Conservation (phyloP, 1,139 yeast genomes). For the Pneumocystis oryctolagi region DNA sequence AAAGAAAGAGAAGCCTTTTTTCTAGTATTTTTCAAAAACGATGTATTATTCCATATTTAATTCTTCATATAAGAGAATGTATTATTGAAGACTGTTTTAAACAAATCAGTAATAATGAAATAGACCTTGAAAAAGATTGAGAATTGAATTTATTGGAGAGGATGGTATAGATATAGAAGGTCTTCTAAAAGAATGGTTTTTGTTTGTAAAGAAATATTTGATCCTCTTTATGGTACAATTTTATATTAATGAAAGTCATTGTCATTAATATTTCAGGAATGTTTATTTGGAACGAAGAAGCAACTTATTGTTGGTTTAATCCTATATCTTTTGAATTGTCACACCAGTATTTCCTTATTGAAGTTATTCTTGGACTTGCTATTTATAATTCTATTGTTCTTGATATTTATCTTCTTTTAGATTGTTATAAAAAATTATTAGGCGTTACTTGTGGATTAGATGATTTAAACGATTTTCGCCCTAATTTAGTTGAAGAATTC, state of each 20-base stretch:
- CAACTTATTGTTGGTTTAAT: slow-evolving; percentile 63
- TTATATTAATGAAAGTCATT: slow-evolving; percentile 2
- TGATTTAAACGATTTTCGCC: slow-evolving; percentile 56
- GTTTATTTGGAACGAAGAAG: slow-evolving; percentile 44
- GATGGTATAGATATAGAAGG: slow-evolving; percentile 97
- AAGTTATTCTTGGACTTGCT: slow-evolving; percentile 77
- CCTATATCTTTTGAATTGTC: slow-evolving; percentile 22
- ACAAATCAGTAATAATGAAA: slow-evolving; percentile 28
- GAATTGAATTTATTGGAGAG: slow-evolving; percentile 68
- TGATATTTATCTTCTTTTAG: slow-evolving; percentile 61
- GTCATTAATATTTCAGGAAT: slow-evolving; percentile 13
- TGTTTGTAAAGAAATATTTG: slow-evolving; percentile 50
- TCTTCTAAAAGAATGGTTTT: slow-evolving; percentile 81
- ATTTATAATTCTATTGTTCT: slow-evolving; percentile 78
- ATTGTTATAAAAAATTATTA: slow-evolving; percentile 59
- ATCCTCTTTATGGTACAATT: slow-evolving; percentile 50
- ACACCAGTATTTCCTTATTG: slow-evolving; percentile 52
- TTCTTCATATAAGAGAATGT: slow-evolving; percentile 46
- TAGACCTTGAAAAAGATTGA: slow-evolving; percentile 57
- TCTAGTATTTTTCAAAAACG: slow-evolving; percentile 50
- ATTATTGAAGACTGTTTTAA: slow-evolving; percentile 65
- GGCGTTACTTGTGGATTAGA: slow-evolving; percentile 40
- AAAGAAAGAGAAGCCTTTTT: slow-evolving; percentile 85
- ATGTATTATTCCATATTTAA: slow-evolving; percentile 51
- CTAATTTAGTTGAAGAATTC: slow-evolving; percentile 48